Evolutionary conservation across 129 eudicot genomes (phyloP).

Genomic region (Solidago caesia): DNA sequence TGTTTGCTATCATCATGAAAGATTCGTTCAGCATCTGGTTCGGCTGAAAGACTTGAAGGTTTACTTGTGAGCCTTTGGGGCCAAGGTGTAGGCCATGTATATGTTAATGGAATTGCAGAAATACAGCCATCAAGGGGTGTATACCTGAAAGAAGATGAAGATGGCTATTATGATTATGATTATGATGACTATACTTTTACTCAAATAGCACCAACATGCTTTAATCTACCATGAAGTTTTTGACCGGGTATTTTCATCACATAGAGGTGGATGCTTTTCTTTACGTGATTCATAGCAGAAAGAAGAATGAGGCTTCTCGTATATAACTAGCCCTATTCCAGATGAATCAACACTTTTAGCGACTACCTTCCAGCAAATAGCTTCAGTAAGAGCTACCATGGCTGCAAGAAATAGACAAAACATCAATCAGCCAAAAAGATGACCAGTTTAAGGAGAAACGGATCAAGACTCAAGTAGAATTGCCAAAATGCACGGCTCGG

Average conservation of each 20-base stretch:
- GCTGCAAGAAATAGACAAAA: conserved; percentile 53
- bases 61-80: conserved; percentile 71
- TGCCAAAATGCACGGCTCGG: neutral
- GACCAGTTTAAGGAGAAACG: neutral
- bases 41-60: conserved; percentile 56
- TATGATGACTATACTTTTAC: neutral
- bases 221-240: conserved; percentile 74
- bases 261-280: conserved; percentile 63
- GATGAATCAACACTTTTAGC: conserved; percentile 59
- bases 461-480: neutral
- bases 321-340: conserved; percentile 80
- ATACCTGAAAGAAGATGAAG: conserved; percentile 52
- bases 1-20: conserved; percentile 63
- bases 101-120: conserved; percentile 41
- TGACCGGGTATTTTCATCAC: conserved; percentile 45
- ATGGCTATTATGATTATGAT: neutral
- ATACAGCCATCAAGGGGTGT: conserved; percentile 75
- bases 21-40: conserved; percentile 46
- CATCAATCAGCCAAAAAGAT: conserved; percentile 2
- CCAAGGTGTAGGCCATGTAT: conserved; percentile 82
- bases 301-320: conserved; percentile 79
- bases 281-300: conserved; percentile 72
- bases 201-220: neutral
- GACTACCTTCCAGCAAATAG: conserved; percentile 93
- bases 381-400: conserved; percentile 72